These are phyloP conservation scores for Firmiana major DNA, from an alignment of 345 rosid species.

Conservation along the genomic window DNA sequence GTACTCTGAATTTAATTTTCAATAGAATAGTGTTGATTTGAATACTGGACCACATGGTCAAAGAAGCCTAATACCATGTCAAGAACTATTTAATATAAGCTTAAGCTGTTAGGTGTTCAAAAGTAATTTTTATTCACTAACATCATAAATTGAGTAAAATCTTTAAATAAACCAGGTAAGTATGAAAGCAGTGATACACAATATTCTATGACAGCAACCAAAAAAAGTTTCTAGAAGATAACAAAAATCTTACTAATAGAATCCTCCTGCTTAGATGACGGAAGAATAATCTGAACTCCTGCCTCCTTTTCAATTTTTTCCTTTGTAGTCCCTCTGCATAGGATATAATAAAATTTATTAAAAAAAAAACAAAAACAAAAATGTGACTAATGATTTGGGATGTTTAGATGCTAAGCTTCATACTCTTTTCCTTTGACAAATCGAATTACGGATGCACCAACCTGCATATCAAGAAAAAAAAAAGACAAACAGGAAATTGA, in stretches of 20 bases:
- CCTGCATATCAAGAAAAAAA: conserved; percentile 40
- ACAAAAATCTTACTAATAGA: conserved; percentile 50
- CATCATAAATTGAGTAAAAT: not conserved
- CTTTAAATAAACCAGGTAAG: not conserved
- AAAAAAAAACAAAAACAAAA: conserved; percentile 16
- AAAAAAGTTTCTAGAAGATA: not conserved
- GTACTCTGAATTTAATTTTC: not conserved
- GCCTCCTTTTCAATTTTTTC: conserved; percentile 67
- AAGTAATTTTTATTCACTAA: not conserved
- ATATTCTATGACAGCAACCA: not conserved
- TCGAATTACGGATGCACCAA: conserved; percentile 73
- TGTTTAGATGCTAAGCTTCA: conserved; percentile 23
- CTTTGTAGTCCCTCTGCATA: conserved; percentile 59
- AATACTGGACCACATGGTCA: not conserved
- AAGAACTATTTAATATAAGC: not conserved
- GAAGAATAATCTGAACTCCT: conserved; percentile 71
- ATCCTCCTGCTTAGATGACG: conserved; percentile 62
- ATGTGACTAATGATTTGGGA: conserved; percentile 14
- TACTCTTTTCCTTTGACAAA: conserved; percentile 80
- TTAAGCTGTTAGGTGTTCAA: not conserved
- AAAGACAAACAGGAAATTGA: not conserved
- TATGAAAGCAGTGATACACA: not conserved
- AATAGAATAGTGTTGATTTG: not conserved
- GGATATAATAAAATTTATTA: conserved; percentile 19
- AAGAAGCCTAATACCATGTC: too few species aligned